Percentiles rank a stretch among this genome's conserved stretches.
Evolutionary conservation across 176 grass and related monocot genomes (phyloP).

Genomic region (Oryza australiensis): DNA sequence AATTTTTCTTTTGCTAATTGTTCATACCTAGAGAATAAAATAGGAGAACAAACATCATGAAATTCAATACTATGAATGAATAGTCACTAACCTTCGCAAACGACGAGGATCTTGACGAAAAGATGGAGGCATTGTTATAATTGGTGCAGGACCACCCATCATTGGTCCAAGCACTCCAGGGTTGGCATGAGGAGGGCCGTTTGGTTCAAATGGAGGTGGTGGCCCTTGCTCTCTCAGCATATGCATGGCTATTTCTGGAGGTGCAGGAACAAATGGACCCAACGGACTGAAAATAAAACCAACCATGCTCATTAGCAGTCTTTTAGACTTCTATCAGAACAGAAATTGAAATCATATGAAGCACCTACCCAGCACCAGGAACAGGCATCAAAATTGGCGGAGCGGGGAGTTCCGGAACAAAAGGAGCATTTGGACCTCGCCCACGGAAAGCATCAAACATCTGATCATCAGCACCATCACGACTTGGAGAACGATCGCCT

Average conservation of each 20-base stretch:
- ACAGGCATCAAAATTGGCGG: constrained; percentile 95
- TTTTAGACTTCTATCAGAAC: neutral
- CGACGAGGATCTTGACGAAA: constrained; percentile 92
- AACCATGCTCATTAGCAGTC: constrained; percentile 25
- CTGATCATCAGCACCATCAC: constrained; percentile 70
- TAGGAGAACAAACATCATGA: neutral
- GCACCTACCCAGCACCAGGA: constrained; percentile 86
- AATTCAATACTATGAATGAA: neutral
- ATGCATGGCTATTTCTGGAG: constrained; percentile 96
- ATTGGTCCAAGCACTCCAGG: constrained; percentile 60
- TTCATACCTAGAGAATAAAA: neutral
- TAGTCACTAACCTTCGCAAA: constrained; percentile 68
- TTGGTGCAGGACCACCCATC: constrained; percentile 57
- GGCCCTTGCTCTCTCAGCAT: constrained; percentile 94
- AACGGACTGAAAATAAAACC: constrained; percentile 67
- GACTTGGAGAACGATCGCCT: constrained; percentile 59
- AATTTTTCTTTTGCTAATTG: neutral
- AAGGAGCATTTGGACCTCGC: constrained; percentile 67
- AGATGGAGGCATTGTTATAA: constrained; percentile 78
- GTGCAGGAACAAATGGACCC: constrained; percentile 97
- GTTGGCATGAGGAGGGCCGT: constrained; percentile 53
- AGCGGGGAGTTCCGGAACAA: constrained; percentile 77
- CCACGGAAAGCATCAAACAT: constrained; percentile 77
- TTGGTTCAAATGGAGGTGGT: constrained; percentile 56
- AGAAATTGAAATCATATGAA: constrained; percentile 14